Conservation (phyloP, 139 green algal species). For the Deuterostichococcus epilithicus region DNA sequence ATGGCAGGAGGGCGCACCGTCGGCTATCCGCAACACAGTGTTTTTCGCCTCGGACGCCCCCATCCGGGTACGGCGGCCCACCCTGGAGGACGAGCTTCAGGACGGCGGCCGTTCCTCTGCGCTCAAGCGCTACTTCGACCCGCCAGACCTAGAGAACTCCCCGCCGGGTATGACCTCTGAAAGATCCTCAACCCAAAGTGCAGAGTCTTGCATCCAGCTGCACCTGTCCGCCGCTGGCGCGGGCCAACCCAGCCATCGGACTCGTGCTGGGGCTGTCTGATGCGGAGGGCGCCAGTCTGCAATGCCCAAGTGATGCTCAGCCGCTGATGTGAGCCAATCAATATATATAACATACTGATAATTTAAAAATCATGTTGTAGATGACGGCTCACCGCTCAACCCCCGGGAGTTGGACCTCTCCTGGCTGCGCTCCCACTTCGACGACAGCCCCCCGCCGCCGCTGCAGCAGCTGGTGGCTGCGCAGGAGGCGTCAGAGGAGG, state of each 20-base stretch:
- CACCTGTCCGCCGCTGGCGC: too few relatives aligned
- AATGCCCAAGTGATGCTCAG: too few relatives aligned
- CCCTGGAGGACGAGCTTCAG: background rate
- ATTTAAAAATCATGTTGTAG: background rate
- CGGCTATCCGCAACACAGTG: background rate
- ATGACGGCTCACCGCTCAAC: background rate
- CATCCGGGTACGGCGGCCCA: background rate
- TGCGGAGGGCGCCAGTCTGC: too few relatives aligned
- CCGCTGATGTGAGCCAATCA: too few relatives aligned
- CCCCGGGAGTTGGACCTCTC: background rate
- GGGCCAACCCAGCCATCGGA: too few relatives aligned
- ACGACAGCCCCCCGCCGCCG: background rate
- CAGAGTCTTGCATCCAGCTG: background rate
- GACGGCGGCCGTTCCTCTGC: background rate
- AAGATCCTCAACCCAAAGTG: background rate
- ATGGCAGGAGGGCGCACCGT: background rate
- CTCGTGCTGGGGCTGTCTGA: too few relatives aligned
- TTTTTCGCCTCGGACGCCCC: background rate
- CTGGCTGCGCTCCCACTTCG: background rate
- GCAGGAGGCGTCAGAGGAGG: background rate
- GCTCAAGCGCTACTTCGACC: background rate
- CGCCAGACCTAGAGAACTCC: background rate
- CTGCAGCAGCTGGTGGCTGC: background rate
- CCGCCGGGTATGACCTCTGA: too few relatives aligned
- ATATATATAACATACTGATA: too few relatives aligned